These are phyloP conservation scores for Ustilago lituana DNA, from an alignment of 1,284 basidiomycete genomes.

Conservation along the genomic window DNA sequence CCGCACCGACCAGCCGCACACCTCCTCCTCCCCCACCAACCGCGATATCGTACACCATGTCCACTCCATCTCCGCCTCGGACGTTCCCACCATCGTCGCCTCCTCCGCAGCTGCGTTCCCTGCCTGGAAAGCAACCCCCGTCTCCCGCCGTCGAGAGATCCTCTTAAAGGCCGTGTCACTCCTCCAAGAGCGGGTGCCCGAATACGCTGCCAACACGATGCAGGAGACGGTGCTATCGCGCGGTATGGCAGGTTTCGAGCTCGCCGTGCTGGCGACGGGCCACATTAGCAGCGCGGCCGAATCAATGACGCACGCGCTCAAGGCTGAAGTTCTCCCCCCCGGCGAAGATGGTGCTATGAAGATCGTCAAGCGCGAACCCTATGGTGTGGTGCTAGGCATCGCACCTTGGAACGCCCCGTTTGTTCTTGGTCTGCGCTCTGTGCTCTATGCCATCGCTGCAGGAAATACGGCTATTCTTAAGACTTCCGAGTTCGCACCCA, in stretches of 20 bases:
- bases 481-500: slow-evolving; percentile 73
- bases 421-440: slow-evolving; percentile 69
- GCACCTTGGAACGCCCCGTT: slow-evolving; percentile 65
- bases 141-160: slow-evolving; percentile 39
- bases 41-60: slow-evolving; percentile 40
- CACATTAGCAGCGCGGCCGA: slow-evolving; percentile 27
- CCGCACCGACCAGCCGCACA: slow-evolving; percentile 42
- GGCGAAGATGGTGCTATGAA: slow-evolving; percentile 38
- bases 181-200: slow-evolving; percentile 31
- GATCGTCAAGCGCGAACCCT: slow-evolving; percentile 48
- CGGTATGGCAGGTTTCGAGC: slow-evolving; percentile 51
- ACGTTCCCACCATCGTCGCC: slow-evolving; percentile 18
- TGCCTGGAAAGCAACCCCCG: slow-evolving; percentile 43
- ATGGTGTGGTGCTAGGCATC: slow-evolving; percentile 43
- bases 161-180: slow-evolving; percentile 41
- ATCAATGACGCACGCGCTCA: slow-evolving; percentile 37
- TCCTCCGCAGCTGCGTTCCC: slow-evolving; percentile 32
- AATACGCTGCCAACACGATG: slow-evolving; percentile 36
- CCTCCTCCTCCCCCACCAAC: background rate
- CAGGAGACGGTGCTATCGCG: slow-evolving; percentile 41
- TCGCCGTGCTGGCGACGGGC: slow-evolving; percentile 32
- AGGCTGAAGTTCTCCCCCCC: slow-evolving; percentile 33
- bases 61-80: slow-evolving; percentile 13
- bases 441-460: slow-evolving; percentile 73
- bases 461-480: slow-evolving; percentile 76